Percentiles rank a stretch among this genome's conserved stretches.
These are phyloP conservation scores for Eragrostis curvula DNA, from an alignment of 176 grass and related monocot species.

Conservation along the genomic window DNA sequence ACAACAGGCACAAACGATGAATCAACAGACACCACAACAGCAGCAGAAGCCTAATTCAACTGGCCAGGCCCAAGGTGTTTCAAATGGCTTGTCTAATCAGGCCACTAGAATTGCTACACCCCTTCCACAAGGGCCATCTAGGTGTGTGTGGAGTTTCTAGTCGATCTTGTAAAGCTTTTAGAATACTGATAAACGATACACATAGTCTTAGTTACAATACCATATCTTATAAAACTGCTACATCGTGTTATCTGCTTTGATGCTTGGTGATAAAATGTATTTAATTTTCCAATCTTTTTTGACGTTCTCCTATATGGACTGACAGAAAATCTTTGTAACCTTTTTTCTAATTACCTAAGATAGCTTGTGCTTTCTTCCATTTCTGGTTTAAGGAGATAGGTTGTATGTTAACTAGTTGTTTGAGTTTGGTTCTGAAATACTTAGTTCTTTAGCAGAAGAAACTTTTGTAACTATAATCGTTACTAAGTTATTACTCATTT, in stretches of 20 bases:
- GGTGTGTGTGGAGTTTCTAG: constrained; percentile 99
- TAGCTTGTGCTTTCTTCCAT: not conserved
- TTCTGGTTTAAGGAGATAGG: constrained; percentile 24
- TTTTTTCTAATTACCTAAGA: not conserved
- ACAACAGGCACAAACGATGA: constrained; percentile 51
- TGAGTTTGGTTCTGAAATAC: constrained; percentile 6
- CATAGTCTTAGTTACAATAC: constrained; percentile 34
- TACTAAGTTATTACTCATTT: not conserved
- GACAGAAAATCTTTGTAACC: constrained; percentile 12
- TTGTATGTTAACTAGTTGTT: constrained; percentile 7
- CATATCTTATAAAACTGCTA: constrained; percentile 28
- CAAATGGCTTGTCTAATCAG: constrained; percentile 62
- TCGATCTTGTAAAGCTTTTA: constrained; percentile 68
- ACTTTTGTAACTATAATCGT: constrained; percentile 4
- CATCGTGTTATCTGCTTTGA: constrained; percentile 39
- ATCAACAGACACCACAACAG: constrained; percentile 60
- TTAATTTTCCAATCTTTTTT: constrained; percentile 18
- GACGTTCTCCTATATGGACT: not conserved
- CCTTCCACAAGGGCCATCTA: constrained; percentile 95
- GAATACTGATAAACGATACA: constrained; percentile 39
- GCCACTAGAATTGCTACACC: constrained; percentile 72
- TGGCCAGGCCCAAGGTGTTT: constrained; percentile 57
- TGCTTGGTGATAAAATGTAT: constrained; percentile 36
- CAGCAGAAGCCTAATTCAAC: constrained; percentile 59
- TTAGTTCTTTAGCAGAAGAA: constrained; percentile 19